Conservation (phyloP, 805 yeast species). For the Candida boidinii region DNA sequence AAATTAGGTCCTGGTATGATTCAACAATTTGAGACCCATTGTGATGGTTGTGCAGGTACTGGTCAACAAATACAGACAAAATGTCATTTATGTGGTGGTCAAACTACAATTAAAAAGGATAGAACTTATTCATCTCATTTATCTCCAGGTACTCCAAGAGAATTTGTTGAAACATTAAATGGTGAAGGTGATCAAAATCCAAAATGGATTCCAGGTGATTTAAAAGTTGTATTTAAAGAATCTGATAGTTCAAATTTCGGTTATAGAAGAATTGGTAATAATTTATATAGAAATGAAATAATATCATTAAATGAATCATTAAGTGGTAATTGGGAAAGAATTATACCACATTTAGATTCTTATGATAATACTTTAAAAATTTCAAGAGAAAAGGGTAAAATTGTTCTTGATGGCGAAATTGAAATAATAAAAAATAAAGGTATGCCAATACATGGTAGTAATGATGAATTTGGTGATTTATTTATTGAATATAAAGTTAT, state of each 20-base stretch:
- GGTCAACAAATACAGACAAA: conserved; percentile 59
- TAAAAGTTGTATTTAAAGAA: conserved; percentile 56
- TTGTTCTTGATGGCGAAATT: conserved; percentile 57
- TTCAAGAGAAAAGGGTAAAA: conserved; percentile 40
- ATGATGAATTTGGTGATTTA: conserved; percentile 47
- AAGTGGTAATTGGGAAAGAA: conserved; percentile 73
- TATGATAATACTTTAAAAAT: conserved; percentile 38
- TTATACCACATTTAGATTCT: conserved; percentile 57
- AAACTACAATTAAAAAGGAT: conserved; percentile 45
- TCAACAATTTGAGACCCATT: conserved; percentile 72
- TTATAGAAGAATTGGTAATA: conserved; percentile 67
- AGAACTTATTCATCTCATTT: conserved; percentile 56
- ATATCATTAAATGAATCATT: conserved; percentile 65
- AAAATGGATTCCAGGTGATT: conserved; percentile 75
- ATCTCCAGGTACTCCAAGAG: conserved; percentile 63
- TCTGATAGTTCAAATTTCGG: conserved; percentile 56
- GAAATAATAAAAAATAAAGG: conserved; percentile 72
- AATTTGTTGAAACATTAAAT: conserved; percentile 44
- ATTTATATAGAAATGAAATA: conserved; percentile 76
- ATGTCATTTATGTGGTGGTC: conserved; percentile 68
- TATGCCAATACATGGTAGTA: conserved; percentile 60
- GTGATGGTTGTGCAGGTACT: conserved; percentile 73
- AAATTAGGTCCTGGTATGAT: conserved; percentile 88
- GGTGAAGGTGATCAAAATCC: conserved; percentile 86
- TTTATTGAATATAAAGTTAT: conserved; percentile 40